Percentiles rank a stretch among this genome's conserved stretches.
Conservation (phyloP, 257 asterid species). For the Gentiana straminea region DNA sequence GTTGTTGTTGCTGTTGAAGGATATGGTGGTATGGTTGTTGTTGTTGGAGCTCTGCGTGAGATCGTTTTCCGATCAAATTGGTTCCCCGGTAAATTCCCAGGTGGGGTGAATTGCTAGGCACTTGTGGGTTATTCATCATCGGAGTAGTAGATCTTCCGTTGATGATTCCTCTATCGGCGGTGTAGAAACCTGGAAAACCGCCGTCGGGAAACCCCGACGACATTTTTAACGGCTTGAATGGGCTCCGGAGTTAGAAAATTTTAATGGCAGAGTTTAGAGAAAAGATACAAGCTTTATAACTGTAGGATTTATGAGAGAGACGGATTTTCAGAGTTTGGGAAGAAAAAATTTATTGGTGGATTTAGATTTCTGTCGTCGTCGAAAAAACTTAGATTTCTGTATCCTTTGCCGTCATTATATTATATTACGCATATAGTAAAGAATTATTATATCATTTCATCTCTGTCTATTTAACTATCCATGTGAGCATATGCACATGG, state of each 20-base stretch:
- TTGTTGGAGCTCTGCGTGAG: conserved; percentile 46
- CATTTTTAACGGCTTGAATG: conserved; percentile 14
- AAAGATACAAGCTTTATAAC: too few relatives aligned
- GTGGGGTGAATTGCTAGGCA: conserved; percentile 40
- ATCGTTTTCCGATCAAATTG: conserved; percentile 52
- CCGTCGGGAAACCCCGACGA: conserved; percentile 59
- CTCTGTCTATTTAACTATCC: too few relatives aligned
- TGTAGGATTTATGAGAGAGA: too few relatives aligned
- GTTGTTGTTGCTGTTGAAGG: conserved; percentile 34
- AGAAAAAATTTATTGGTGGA: too few relatives aligned
- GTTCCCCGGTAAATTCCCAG: conserved; percentile 41
- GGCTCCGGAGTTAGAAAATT: not conserved
- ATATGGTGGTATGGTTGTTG: conserved; percentile 32
- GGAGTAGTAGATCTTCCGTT: conserved; percentile 20
- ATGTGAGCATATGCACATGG: too few relatives aligned
- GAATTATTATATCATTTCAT: too few relatives aligned
- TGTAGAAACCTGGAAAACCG: conserved; percentile 42
- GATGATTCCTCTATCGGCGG: conserved; percentile 29
- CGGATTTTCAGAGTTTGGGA: too few relatives aligned
- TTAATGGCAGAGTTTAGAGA: too few relatives aligned
- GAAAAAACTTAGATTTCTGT: too few relatives aligned
- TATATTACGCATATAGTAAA: too few relatives aligned
- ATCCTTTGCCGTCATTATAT: too few relatives aligned
- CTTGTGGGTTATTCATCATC: conserved; percentile 19
- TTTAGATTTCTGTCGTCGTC: too few relatives aligned